phyloP scores from a whole-genome alignment of 2,329 filamentous ascomycete genomes.

The Aureobasidium leucospermi region DNA sequence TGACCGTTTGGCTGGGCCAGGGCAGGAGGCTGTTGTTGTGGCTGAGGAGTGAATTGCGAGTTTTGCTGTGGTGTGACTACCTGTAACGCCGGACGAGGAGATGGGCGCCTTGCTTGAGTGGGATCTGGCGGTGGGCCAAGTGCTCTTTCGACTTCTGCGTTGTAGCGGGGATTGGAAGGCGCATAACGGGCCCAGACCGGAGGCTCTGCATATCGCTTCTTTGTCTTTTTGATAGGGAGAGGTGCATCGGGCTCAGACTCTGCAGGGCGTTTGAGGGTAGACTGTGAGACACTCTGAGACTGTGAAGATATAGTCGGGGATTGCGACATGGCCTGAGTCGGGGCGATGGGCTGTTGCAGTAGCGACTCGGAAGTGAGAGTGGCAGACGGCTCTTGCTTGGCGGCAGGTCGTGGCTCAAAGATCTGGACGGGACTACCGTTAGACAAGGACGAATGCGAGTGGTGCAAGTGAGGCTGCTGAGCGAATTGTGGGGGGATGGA shows the following conservation, averaged over 20 bases:
- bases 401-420: neutral
- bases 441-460: conserved; percentile 1
- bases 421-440: conserved; percentile 4
- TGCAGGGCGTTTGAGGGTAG: conserved; percentile 23
- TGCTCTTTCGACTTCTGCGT: neutral
- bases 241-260: conserved; percentile 18
- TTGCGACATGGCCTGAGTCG: neutral
- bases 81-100: conserved; percentile 2
- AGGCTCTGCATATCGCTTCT: conserved; percentile 24
- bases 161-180: conserved; percentile 22
- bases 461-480: conserved; percentile 6
- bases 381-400: neutral
- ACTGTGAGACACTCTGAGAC: neutral
- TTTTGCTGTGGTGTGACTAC: neutral
- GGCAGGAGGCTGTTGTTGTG: neutral
- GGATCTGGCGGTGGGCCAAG: conserved; percentile 6
- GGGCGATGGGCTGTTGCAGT: conserved; percentile 15
- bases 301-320: neutral
- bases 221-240: conserved; percentile 24
- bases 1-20: conserved; percentile 8
- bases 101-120: neutral
- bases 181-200: conserved; percentile 29
- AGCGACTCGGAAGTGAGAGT: conserved; percentile 12
- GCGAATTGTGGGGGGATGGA: neutral
- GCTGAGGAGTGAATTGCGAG: neutral